Evolutionary conservation across 192 early-diverging fungal species (phyloP), one percentile per base, ranked within the genome.

Genomic region (Linnemannia schmuckeri): DNA sequence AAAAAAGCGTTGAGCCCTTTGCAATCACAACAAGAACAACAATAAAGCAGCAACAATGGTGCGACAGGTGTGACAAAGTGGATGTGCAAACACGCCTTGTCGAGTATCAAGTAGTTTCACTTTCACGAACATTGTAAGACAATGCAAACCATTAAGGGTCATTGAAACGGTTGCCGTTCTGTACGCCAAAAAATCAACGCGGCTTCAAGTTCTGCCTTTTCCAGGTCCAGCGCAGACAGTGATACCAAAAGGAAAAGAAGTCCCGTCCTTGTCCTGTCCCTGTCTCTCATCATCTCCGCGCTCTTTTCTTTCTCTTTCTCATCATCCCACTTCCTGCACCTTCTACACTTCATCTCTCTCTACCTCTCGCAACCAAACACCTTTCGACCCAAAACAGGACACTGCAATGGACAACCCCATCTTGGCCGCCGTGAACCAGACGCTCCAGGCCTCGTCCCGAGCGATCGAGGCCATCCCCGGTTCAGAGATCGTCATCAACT

Each of bases 401-500:
- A 9, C 37, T 7, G 20, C 38, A 68, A 87, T 87, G 81, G 89
- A 87, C 52, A 87, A 85, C 61, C 89, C 89, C 30, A 75, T 89
- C 73, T 77, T 90, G 33, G 71, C 80, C 18, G 86, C 89, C 61
- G 85, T 90, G 72, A 90, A 89, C 74, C 88, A 89, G 44, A 92
- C 91, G 12, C 76, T 92, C 46, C 63, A 77, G 63, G 82, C 89
- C 13, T 72, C 91, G 27, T 88, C 85, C 52, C 78, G 85, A 22
- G 70, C 81, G 15, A 68, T 92, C 0, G 71, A 88, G 49, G 74
- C 90, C 20, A 90, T 96, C 73, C 96, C 96, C 15, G 96, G 96
- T 8, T 95, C 94, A 52, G 90, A 89, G n/a, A 93, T 97, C 76
- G 92, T 93, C 6, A 90, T 94, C 85, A 91, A 92, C 81, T 98